Percentiles rank a stretch among this genome's conserved stretches.
Evolutionary conservation across 139 green algal genomes (phyloP).

Genomic region (Tetradesmus lagerheimii): DNA sequence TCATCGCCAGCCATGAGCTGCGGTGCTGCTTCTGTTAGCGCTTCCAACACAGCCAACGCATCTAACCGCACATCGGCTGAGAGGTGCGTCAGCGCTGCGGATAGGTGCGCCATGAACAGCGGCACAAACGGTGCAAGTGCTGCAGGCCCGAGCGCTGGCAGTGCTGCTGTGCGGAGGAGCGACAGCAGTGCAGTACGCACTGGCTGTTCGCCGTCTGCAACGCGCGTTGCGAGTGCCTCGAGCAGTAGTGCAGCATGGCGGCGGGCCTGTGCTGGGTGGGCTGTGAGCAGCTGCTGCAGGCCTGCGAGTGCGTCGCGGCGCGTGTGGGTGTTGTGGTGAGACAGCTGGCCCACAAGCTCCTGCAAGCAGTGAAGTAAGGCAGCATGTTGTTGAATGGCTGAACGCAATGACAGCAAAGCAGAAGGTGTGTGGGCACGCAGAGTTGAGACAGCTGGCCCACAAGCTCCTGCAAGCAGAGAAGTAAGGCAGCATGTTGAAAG

Average conservation of each 20-base stretch:
- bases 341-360: slow-evolving; percentile 84
- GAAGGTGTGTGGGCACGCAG: neutral
- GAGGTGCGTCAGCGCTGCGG: slow-evolving; percentile 38
- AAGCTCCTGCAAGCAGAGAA: slow-evolving; percentile 73
- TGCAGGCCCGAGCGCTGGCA: slow-evolving; percentile 64
- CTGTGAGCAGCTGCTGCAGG: slow-evolving; percentile 74
- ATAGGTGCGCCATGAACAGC: slow-evolving; percentile 86
- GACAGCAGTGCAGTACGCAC: slow-evolving; percentile 51
- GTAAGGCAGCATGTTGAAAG: neutral
- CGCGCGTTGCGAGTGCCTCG: slow-evolving; percentile 50
- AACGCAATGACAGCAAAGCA: neutral
- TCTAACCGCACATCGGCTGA: slow-evolving; percentile 58
- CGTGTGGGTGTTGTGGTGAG: slow-evolving; percentile 85
- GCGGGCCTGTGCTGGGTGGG: slow-evolving; percentile 67
- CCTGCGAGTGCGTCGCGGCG: slow-evolving; percentile 75
- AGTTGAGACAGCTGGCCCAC: slow-evolving; percentile 76
- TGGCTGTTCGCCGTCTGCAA: slow-evolving; percentile 57
- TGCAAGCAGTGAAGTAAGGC: slow-evolving; percentile 46
- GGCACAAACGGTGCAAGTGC: slow-evolving; percentile 83
- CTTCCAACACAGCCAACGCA: slow-evolving; percentile 72
- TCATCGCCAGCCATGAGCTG: slow-evolving; percentile 50
- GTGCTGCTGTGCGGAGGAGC: slow-evolving; percentile 56
- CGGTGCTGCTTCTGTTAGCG: slow-evolving; percentile 72
- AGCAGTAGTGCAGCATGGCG: slow-evolving; percentile 45
- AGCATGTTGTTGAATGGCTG: too few relatives aligned